phyloP scores from a whole-genome alignment of 2,329 filamentous ascomycete genomes.

The Aspergillus novofumigatus region DNA sequence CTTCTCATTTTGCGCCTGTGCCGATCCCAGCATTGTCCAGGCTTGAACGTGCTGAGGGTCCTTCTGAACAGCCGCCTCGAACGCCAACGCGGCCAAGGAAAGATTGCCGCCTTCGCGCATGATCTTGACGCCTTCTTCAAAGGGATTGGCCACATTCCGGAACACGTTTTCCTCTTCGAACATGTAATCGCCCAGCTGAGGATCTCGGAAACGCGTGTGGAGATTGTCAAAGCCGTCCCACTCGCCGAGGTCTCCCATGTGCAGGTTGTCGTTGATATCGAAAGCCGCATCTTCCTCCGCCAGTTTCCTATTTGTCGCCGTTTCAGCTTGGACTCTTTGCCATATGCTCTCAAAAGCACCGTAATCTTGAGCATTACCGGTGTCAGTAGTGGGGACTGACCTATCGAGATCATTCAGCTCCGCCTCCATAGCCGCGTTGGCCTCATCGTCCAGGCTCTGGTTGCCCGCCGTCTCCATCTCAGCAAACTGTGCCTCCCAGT shows the following conservation, averaged over 20 bases:
- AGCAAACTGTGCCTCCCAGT: conserved; percentile 96
- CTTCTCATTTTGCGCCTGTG: conserved; percentile 98
- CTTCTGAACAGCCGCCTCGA: conserved; percentile 92
- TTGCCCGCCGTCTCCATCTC: conserved; percentile 64
- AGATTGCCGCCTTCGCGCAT: conserved; percentile 92
- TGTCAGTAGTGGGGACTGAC: conserved; percentile 62
- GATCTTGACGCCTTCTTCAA: conserved; percentile 88
- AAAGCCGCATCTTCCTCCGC: conserved; percentile 59
- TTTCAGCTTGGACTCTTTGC: conserved; percentile 46
- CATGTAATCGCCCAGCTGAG: conserved; percentile 80
- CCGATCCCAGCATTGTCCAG: conserved; percentile 86
- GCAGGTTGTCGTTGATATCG: conserved; percentile 43
- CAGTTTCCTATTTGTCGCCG: conserved; percentile 51
- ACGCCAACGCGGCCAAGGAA: conserved; percentile 86
- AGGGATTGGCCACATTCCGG: conserved; percentile 73
- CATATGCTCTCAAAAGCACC: conserved; percentile 83
- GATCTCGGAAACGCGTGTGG: conserved; percentile 68
- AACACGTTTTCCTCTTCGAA: conserved; percentile 96
- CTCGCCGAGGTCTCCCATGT: conserved; percentile 70
- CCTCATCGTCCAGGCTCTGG: conserved; percentile 56
- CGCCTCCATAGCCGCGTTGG: conserved; percentile 71
- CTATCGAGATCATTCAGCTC: conserved; percentile 88
- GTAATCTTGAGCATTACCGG: conserved; percentile 62
- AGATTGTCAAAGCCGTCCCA: conserved; percentile 73
- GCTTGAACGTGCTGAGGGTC: conserved; percentile 83